A percentile compares a stretch with the other conserved stretches of the same genome.
phyloP scores from a whole-genome alignment of 345 rosid species.

The Combretum micranthum region DNA sequence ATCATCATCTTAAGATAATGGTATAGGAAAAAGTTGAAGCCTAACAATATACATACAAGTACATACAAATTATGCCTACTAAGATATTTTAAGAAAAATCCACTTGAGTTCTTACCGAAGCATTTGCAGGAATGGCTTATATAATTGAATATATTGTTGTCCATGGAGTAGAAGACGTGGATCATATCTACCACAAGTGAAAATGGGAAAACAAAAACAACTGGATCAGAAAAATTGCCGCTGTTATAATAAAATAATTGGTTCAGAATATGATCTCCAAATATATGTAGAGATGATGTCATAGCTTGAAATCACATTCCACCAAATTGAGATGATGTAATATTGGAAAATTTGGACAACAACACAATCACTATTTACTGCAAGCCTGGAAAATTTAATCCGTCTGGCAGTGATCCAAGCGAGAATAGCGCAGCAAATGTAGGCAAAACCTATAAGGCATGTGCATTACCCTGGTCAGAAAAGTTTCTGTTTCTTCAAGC shows the following conservation, averaged over 20 bases:
- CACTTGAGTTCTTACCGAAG: slow-evolving; percentile 41
- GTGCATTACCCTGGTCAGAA: no score
- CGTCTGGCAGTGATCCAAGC: slow-evolving; percentile 19
- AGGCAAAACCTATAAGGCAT: slow-evolving; percentile 59
- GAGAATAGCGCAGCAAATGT: slow-evolving; percentile 65
- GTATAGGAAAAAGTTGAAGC: no score
- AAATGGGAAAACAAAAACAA: slow-evolving; percentile 5
- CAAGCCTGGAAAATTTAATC: slow-evolving; percentile 44
- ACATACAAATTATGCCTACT: background rate
- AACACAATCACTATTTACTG: slow-evolving; percentile 28
- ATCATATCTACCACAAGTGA: slow-evolving; percentile 44
- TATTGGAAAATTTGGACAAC: background rate
- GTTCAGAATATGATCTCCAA: background rate
- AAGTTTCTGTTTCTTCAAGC: no score
- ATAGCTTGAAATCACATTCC: no score
- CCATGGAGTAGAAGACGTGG: slow-evolving; percentile 76
- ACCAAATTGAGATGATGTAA: no score
- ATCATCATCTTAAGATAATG: no score
- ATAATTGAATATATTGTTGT: slow-evolving; percentile 77
- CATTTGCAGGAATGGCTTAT: slow-evolving; percentile 65
- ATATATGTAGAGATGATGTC: background rate
- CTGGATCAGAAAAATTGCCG: background rate
- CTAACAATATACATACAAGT: background rate
- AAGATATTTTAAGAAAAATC: background rate
- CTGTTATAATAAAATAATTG: background rate